Conservation (phyloP, 768 basidiomycete species). For the Pisolithus tinctorius region DNA sequence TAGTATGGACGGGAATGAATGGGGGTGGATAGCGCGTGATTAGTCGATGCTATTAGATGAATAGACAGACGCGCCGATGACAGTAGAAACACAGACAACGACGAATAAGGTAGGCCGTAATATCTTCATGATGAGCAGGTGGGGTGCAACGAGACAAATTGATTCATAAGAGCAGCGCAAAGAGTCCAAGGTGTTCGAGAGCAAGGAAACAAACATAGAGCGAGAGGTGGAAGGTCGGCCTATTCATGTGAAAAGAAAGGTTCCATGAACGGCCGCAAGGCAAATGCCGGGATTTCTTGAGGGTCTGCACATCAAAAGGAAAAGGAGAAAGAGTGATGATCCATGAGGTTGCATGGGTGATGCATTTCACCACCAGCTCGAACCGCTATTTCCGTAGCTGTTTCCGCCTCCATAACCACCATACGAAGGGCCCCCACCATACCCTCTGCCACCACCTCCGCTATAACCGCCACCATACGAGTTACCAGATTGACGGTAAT, state of each 20-base stretch:
- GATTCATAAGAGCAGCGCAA: slow-evolving; percentile 60
- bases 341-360: slow-evolving; percentile 2
- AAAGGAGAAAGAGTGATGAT: slow-evolving; percentile 4
- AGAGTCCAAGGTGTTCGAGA: slow-evolving; percentile 33
- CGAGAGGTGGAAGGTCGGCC: slow-evolving; percentile 9
- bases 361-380: slow-evolving; percentile 43
- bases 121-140: slow-evolving; percentile 42
- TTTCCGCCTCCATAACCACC: slow-evolving; percentile 15
- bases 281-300: slow-evolving; percentile 12
- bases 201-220: slow-evolving; percentile 18
- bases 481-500: slow-evolving; percentile 25
- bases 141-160: slow-evolving; percentile 45
- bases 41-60: slow-evolving; percentile 4
- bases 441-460: slow-evolving; percentile 39
- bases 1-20: slow-evolving; percentile 22
- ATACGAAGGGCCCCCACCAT: slow-evolving; percentile 28
- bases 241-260: slow-evolving; percentile 12
- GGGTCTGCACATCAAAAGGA: slow-evolving; percentile 4
- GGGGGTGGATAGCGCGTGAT: slow-evolving; percentile 18
- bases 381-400: slow-evolving; percentile 26
- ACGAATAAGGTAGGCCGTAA: slow-evolving; percentile 35
- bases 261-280: slow-evolving; percentile 17
- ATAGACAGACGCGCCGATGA: slow-evolving; percentile 24
- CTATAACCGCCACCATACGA: slow-evolving; percentile 27
- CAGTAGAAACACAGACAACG: slow-evolving; percentile 34